phyloP scores from a whole-genome alignment of 805 yeast genomes.

The Priceomyces haplophilus region DNA sequence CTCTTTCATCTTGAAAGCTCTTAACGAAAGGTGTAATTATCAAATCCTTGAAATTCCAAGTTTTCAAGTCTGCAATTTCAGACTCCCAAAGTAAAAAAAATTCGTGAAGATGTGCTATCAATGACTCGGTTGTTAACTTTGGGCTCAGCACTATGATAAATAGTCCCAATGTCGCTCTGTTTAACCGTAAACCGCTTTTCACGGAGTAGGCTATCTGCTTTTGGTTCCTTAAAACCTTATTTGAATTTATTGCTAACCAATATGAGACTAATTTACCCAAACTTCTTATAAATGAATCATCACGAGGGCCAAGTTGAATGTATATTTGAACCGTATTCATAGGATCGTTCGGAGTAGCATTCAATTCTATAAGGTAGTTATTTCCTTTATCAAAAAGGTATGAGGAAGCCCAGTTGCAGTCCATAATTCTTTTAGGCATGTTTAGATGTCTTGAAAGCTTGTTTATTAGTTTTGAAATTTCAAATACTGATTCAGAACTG shows the following conservation, averaged over 20 bases:
- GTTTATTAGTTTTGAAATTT: conserved; percentile 19
- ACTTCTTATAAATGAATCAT: conserved; percentile 29
- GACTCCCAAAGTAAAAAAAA: conserved; percentile 43
- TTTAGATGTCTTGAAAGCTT: conserved; percentile 23
- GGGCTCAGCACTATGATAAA: conserved; percentile 58
- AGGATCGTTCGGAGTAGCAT: conserved; percentile 44
- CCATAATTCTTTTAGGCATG: background rate
- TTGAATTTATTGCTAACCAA: conserved; percentile 42
- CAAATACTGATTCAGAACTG: conserved; percentile 12
- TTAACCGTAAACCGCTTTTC: conserved; percentile 51
- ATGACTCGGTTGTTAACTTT: conserved; percentile 33
- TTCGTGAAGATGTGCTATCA: conserved; percentile 48
- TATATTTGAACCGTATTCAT: conserved; percentile 52
- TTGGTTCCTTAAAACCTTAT: conserved; percentile 49
- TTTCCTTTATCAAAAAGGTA: conserved; percentile 15
- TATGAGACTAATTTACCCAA: conserved; percentile 47
- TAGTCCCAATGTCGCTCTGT: conserved; percentile 54
- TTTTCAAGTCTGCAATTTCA: conserved; percentile 25
- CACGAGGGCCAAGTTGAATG: conserved; percentile 54
- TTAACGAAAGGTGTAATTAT: conserved; percentile 38
- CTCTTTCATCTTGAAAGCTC: conserved; percentile 4
- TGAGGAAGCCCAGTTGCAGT: conserved; percentile 33
- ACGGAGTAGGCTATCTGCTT: conserved; percentile 64
- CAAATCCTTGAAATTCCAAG: conserved; percentile 29
- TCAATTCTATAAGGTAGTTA: conserved; percentile 25